These are phyloP conservation scores for Penicillium sclerotiorum DNA, from an alignment of 2,329 filamentous ascomycete species.

Conservation along the genomic window DNA sequence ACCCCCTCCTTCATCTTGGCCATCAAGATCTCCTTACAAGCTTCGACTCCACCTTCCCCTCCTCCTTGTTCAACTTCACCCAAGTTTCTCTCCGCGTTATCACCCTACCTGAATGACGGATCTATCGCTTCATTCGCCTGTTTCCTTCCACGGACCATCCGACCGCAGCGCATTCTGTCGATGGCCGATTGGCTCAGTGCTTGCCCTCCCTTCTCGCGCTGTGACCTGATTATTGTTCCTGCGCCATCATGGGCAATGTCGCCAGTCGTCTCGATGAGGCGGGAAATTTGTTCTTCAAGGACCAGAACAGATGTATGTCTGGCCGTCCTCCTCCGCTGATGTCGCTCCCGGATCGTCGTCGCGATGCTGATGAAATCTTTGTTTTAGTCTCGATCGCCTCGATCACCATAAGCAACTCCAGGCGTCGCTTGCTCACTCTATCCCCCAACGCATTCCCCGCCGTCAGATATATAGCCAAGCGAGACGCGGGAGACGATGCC, in stretches of 20 bases:
- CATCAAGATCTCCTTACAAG: slow-evolving; percentile 18
- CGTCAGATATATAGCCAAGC: slow-evolving; percentile 71
- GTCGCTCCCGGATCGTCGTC: not conserved
- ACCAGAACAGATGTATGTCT: slow-evolving; percentile 81
- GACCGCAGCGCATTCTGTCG: slow-evolving; percentile 33
- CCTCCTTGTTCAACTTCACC: slow-evolving; percentile 3
- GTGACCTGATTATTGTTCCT: slow-evolving; percentile 28
- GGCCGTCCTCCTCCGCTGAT: too few species aligned
- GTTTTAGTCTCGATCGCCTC: slow-evolving; percentile 80
- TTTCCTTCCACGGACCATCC: slow-evolving; percentile 21
- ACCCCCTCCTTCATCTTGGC: slow-evolving; percentile 18
- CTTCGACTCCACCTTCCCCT: slow-evolving; percentile 17
- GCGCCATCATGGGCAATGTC: slow-evolving; percentile 81
- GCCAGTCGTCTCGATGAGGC: slow-evolving; percentile 82
- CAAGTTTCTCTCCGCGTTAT: not conserved
- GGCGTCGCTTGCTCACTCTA: slow-evolving; percentile 75
- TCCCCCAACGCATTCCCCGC: slow-evolving; percentile 87
- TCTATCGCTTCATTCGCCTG: slow-evolving; percentile 14
- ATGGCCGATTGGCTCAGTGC: slow-evolving; percentile 35
- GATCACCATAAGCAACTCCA: slow-evolving; percentile 77
- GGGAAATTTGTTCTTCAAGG: slow-evolving; percentile 79
- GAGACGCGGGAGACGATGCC: slow-evolving; percentile 71
- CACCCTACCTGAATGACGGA: slow-evolving; percentile 28
- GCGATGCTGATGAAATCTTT: slow-evolving; percentile 15
- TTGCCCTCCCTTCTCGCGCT: slow-evolving; percentile 30